Conservation (phyloP, 2,329 filamentous ascomycete genomes). For the Arachnopeziza araneosa region DNA sequence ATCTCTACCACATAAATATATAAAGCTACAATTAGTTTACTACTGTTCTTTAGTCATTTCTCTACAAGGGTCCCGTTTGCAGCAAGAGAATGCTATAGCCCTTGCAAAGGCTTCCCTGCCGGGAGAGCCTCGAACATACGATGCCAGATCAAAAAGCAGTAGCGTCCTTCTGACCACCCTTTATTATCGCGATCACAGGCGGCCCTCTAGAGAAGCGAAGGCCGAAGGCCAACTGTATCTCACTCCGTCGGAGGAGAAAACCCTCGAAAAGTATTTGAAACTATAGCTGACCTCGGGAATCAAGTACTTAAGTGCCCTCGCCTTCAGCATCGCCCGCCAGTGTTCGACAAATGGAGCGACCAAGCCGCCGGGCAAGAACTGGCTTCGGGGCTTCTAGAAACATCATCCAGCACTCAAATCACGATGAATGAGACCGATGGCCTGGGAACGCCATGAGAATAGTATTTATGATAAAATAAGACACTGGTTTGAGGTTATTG, state of each 20-base stretch:
- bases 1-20: constrained; percentile 4
- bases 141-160: constrained; percentile 25
- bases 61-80: not conserved
- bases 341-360: too few species aligned
- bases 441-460: too few species aligned
- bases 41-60: constrained; percentile 6
- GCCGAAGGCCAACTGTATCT: constrained; percentile 28
- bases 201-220: constrained; percentile 27
- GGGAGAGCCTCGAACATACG: constrained; percentile 19
- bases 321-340: too few species aligned
- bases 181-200: constrained; percentile 14
- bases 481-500: too few species aligned
- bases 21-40: constrained; percentile 4
- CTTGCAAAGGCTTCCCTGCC: constrained; percentile 14
- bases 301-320: too few species aligned
- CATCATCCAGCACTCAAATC: too few species aligned
- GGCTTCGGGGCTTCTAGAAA: too few species aligned
- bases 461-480: too few species aligned
- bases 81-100: constrained; percentile 6
- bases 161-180: constrained; percentile 20
- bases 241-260: constrained; percentile 22
- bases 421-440: too few species aligned
- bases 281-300: too few species aligned
- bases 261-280: too few species aligned
- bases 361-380: too few species aligned